phyloP scores from a whole-genome alignment of 768 basidiomycete species.

The Leccinum subtestaceum region DNA sequence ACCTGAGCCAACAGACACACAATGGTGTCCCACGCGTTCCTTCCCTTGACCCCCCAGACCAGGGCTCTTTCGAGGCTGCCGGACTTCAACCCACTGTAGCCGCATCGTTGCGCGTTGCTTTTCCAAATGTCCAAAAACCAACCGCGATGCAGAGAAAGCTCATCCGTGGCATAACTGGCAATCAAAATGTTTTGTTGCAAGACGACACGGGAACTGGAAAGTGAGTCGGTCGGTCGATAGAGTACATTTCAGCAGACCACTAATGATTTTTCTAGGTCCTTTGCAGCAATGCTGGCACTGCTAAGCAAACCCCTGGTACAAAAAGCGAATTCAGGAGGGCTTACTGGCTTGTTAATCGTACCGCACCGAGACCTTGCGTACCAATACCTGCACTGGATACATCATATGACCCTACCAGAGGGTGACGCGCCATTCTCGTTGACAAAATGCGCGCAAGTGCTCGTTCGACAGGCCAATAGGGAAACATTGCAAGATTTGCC shows the following conservation, averaged over 20 bases:
- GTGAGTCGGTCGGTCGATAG: slow-evolving; percentile 39
- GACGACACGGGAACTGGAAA: slow-evolving; percentile 80
- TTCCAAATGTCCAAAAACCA: slow-evolving; percentile 57
- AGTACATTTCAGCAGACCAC: slow-evolving; percentile 3
- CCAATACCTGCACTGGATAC: slow-evolving; percentile 66
- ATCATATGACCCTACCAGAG: slow-evolving; percentile 41
- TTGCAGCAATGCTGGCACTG: slow-evolving; percentile 64
- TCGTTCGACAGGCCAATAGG: slow-evolving; percentile 51
- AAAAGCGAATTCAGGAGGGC: slow-evolving; percentile 23
- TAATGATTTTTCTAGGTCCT: slow-evolving; percentile 48
- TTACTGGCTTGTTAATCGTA: slow-evolving; percentile 61
- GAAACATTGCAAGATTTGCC: slow-evolving; percentile 18
- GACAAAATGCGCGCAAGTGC: slow-evolving; percentile 51
- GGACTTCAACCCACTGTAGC: slow-evolving; percentile 52
- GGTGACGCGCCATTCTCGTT: slow-evolving; percentile 36
- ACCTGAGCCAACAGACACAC: slow-evolving; percentile 24
- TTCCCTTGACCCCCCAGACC: background rate
- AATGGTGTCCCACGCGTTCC: background rate
- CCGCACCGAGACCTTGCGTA: slow-evolving; percentile 72
- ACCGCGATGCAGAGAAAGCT: slow-evolving; percentile 59
- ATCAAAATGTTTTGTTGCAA: slow-evolving; percentile 61
- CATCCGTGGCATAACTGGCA: slow-evolving; percentile 56
- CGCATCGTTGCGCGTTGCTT: slow-evolving; percentile 51
- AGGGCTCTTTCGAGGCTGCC: slow-evolving; percentile 44
- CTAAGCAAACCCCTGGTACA: slow-evolving; percentile 46